A percentile compares a stretch with the other conserved stretches of the same genome.
Evolutionary conservation across 1,284 basidiomycete species (phyloP).

Genomic region (Leccinum pachyderme): DNA sequence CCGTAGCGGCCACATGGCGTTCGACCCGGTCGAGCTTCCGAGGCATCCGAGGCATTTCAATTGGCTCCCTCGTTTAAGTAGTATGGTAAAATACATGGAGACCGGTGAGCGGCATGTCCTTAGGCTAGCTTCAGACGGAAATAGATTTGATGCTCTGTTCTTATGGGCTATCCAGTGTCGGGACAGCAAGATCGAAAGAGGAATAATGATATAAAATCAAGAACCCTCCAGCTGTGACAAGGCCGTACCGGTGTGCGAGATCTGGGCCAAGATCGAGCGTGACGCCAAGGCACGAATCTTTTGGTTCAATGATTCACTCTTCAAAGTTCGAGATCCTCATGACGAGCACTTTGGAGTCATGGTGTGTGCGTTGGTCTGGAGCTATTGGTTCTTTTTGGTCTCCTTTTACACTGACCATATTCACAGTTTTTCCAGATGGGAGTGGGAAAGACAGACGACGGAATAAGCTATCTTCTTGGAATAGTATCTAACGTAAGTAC

Average conservation of each 20-base stretch:
- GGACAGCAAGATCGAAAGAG: not conserved
- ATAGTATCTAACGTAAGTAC: slow-evolving; percentile 96
- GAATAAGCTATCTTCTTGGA: slow-evolving; percentile 34
- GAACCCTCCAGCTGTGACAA: not conserved
- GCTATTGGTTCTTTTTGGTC: slow-evolving; percentile 61
- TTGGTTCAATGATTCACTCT: slow-evolving; percentile 73
- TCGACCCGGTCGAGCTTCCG: not conserved
- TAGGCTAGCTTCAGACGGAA: not conserved
- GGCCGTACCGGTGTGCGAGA: no score
- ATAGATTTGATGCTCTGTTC: not conserved
- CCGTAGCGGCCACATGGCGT: not conserved
- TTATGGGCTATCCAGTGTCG: not conserved
- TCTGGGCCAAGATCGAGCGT: slow-evolving; percentile 44
- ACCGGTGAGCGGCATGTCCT: not conserved
- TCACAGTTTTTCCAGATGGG: not conserved
- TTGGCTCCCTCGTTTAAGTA: not conserved
- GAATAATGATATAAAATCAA: not conserved
- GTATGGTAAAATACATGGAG: not conserved
- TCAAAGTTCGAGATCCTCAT: slow-evolving; percentile 92
- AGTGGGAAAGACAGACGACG: not conserved
- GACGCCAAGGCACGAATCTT: slow-evolving; percentile 66
- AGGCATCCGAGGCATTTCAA: not conserved
- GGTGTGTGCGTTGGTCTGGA: slow-evolving; percentile 77
- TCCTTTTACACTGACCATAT: not conserved
- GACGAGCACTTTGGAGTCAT: slow-evolving; percentile 79